These are phyloP conservation scores for Linum tenue DNA, from an alignment of 345 rosid genomes.

Conservation along the genomic window DNA sequence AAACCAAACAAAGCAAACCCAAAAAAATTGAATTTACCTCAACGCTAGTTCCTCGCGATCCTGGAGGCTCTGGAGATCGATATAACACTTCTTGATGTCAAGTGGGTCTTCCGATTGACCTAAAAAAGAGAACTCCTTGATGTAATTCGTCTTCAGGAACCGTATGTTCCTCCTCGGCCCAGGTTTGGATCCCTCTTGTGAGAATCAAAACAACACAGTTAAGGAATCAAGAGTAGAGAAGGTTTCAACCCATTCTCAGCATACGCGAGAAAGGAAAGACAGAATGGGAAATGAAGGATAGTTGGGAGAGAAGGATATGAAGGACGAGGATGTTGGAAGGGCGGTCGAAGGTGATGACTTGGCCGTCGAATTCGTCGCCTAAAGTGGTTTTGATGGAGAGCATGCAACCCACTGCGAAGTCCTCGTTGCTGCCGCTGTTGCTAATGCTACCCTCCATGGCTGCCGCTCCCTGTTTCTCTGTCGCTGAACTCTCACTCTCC, in stretches of 20 bases:
- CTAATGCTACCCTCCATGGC: slow-evolving; percentile 20
- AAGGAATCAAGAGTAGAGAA: slow-evolving; percentile 18
- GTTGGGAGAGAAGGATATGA: slow-evolving; percentile 56
- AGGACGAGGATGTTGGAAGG: slow-evolving; percentile 86
- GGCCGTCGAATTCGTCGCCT: slow-evolving; percentile 93
- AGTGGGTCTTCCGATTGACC: slow-evolving; percentile 86
- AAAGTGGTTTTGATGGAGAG: slow-evolving; percentile 72
- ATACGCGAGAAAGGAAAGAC: too few relatives aligned
- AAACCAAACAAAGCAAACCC: background rate
- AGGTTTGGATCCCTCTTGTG: slow-evolving; percentile 60
- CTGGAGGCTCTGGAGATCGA: slow-evolving; percentile 53
- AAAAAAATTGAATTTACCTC: slow-evolving; percentile 33
- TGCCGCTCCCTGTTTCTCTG: slow-evolving; percentile 1
- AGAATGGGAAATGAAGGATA: too few relatives aligned
- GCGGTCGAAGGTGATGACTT: slow-evolving; percentile 83
- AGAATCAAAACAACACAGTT: slow-evolving; percentile 16
- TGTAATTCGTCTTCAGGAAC: slow-evolving; percentile 68
- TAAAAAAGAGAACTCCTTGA: slow-evolving; percentile 48
- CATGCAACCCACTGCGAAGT: slow-evolving; percentile 76
- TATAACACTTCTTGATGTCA: slow-evolving; percentile 46
- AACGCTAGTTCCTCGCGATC: slow-evolving; percentile 72
- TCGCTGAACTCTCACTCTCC: background rate
- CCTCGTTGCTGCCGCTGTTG: slow-evolving; percentile 30
- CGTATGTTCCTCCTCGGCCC: slow-evolving; percentile 50
- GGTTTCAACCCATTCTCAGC: too few relatives aligned